Evolutionary conservation across 495 filamentous ascomycete genomes (phyloP).

Genomic region (Tuber brumale): DNA sequence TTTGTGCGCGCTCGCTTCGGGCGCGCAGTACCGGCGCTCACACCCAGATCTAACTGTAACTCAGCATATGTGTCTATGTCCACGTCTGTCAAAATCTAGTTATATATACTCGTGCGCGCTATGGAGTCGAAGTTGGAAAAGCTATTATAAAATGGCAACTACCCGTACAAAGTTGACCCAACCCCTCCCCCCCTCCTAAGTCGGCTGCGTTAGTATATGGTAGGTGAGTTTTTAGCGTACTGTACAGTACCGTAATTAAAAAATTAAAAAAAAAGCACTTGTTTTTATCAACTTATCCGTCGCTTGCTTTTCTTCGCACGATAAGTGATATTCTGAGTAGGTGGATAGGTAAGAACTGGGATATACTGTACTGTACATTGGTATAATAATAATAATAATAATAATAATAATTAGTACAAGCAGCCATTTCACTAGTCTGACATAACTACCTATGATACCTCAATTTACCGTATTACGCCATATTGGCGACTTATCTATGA

Average conservation of each 20-base stretch:
- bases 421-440: neutral
- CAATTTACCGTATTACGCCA: neutral
- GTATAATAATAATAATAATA: too few species aligned
- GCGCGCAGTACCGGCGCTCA: too few species aligned
- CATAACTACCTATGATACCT: neutral
- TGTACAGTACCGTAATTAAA: too few species aligned
- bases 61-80: neutral
- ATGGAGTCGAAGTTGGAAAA: too few species aligned
- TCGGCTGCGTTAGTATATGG: neutral
- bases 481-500: neutral
- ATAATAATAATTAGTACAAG: too few species aligned
- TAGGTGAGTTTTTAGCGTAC: neutral
- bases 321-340: neutral
- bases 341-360: neutral
- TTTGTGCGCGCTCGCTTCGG: too few species aligned
- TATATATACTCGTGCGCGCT: neutral
- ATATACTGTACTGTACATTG: neutral
- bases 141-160: too few species aligned
- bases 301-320: neutral
- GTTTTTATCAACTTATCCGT: neutral
- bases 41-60: neutral
- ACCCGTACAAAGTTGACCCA: too few species aligned
- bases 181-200: too few species aligned
- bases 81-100: neutral
- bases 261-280: too few species aligned